Evolutionary conservation across 73 alveolate species (phyloP).

Genomic region (Paramecium primaurelia): DNA sequence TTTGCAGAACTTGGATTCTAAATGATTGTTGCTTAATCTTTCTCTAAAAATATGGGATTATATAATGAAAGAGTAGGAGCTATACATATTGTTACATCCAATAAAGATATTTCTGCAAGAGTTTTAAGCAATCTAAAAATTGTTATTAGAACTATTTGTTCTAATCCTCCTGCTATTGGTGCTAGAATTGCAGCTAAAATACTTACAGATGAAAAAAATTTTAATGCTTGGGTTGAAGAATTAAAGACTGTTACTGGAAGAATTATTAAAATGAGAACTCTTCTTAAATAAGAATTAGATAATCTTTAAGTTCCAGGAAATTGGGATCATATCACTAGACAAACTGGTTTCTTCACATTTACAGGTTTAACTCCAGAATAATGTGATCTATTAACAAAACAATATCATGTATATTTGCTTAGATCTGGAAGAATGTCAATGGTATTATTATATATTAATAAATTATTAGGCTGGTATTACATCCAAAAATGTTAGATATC

Average conservation of each 20-base stretch:
- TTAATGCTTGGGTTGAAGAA: slow-evolving; percentile 86
- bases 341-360: slow-evolving; percentile 97
- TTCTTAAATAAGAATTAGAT: slow-evolving; percentile 74
- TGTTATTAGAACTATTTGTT: slow-evolving; percentile 88
- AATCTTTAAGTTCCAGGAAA: slow-evolving; percentile 78
- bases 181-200: slow-evolving; percentile 86
- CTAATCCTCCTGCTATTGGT: slow-evolving; percentile 97
- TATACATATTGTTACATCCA: slow-evolving; percentile 82
- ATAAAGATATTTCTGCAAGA: slow-evolving; percentile 80
- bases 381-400: slow-evolving; percentile 77
- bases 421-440: slow-evolving; percentile 92
- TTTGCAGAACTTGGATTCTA: slow-evolving; percentile 88
- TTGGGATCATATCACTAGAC: slow-evolving; percentile 89
- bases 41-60: slow-evolving; percentile 97
- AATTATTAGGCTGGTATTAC: slow-evolving; percentile 87
- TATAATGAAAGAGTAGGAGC: slow-evolving; percentile 96
- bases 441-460: slow-evolving; percentile 64
- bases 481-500: slow-evolving; percentile 84
- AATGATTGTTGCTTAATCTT: slow-evolving; percentile 89
- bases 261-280: slow-evolving; percentile 86
- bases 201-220: slow-evolving; percentile 74
- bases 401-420: slow-evolving; percentile 86
- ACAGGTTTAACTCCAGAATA: slow-evolving; percentile 95
- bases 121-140: slow-evolving; percentile 77
- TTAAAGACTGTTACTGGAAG: slow-evolving; percentile 83